Evolutionary conservation across 805 yeast species (phyloP), one percentile per base, ranked within the genome.

Genomic region (Sugiyamaella smithiae): DNA sequence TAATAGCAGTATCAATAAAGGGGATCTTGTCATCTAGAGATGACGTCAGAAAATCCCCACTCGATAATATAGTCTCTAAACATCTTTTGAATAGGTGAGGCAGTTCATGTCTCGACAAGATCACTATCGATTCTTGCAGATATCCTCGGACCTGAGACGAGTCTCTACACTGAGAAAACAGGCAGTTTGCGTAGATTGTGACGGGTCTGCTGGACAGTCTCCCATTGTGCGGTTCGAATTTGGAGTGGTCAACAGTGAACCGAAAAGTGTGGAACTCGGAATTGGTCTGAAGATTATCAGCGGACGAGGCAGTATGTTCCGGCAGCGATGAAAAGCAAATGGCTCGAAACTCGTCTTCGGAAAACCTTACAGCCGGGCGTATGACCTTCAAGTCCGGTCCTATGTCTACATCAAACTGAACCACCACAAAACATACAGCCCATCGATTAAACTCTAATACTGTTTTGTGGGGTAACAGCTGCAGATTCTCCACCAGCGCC

Each of bases 341-440:
- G 33, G 52, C 46, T 12, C 52, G 51, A 32, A 60, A 55, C 33
- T 60, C 64, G 9, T 54, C 55, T 35, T 60, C 64, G 22, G 54
- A 31, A 37, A 60, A 58, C 42, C 43, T 46, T 20, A 50, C 36
- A n/a, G 56, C 35, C 1, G 64, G 64, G n/a, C 61, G 54, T 25
- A 60, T 57, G 23, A 60, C 37, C 43, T 60, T 60, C 25, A 60
- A 52, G 45, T 60, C 64, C 1, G 62, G 61, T 4, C 61, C 62
- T 6, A 59, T 52, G 33, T 59, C 56, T 4, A 53, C 54, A 26
- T 60, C 63, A 47, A 59, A 57, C 32, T 59, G 58, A 8, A 59
- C 60, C 31, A 57, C 56, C 19, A 56, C 36, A 22, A 57, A 48
- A 45, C 60, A 58, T 28, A 43, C 24, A 14, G 48, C 43, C 57